These are phyloP conservation scores for Sphagnum tenellum DNA, from an alignment of 225 moss, liverwort and hornwort species.

Conservation along the genomic window DNA sequence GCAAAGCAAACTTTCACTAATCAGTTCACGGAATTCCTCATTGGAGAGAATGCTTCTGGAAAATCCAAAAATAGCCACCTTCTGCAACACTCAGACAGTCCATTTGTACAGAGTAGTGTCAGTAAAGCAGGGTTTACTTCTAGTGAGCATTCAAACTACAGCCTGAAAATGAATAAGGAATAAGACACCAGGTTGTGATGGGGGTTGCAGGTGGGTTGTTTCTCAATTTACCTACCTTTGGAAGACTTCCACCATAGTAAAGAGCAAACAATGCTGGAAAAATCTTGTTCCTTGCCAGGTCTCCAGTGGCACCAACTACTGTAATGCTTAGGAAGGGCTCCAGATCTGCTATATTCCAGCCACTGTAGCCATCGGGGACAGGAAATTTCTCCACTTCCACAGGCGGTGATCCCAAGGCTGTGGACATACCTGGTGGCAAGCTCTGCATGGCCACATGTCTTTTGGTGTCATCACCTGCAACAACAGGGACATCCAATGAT, in stretches of 20 bases:
- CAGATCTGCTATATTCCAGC: conserved; percentile 36
- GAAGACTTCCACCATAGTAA: conserved; percentile 54
- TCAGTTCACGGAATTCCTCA: conserved; percentile 62
- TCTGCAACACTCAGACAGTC: conserved; percentile 19
- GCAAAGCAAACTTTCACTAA: conserved; percentile 76
- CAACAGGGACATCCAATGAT: too few species aligned
- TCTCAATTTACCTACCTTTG: conserved; percentile 25
- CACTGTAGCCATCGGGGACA: conserved; percentile 34
- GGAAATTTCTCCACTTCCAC: conserved; percentile 3
- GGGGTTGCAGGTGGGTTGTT: neutral
- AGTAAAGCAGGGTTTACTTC: too few species aligned
- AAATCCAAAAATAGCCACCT: conserved; percentile 82
- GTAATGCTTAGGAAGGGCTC: conserved; percentile 46
- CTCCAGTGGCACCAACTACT: conserved; percentile 84
- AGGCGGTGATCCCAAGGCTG: too few species aligned
- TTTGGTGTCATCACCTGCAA: too few species aligned
- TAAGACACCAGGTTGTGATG: neutral
- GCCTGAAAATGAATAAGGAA: too few species aligned
- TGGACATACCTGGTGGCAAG: too few species aligned
- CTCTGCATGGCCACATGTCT: too few species aligned
- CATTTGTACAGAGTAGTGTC: too few species aligned
- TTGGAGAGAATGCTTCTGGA: conserved; percentile 64
- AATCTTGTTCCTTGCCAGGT: conserved; percentile 82
- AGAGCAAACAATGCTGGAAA: conserved; percentile 93
- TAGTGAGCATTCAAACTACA: too few species aligned